Conservation (phyloP, 768 basidiomycete species). For the Amylocystis lapponica region DNA sequence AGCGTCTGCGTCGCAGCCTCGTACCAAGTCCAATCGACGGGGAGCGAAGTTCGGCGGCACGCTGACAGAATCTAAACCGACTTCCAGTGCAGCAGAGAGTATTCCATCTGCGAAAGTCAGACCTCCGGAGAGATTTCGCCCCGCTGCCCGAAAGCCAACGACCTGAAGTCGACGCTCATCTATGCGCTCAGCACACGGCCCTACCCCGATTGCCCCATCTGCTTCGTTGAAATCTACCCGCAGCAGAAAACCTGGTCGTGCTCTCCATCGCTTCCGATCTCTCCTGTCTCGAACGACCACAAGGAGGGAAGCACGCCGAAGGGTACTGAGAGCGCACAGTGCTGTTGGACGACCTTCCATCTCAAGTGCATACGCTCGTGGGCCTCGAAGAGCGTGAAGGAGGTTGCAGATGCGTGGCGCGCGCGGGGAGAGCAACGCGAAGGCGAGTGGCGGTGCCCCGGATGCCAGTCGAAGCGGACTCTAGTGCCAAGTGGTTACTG, state of each 20-base stretch:
- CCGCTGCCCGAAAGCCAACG: constrained; percentile 36
- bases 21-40: neutral
- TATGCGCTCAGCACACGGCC: constrained; percentile 62
- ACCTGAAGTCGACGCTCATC: constrained; percentile 71
- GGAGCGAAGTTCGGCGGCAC: neutral
- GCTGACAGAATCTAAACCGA: constrained; percentile 1
- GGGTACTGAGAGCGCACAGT: constrained; percentile 35
- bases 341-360: constrained; percentile 91
- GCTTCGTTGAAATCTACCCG: constrained; percentile 75
- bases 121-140: constrained; percentile 9
- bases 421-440: constrained; percentile 59
- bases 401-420: constrained; percentile 64
- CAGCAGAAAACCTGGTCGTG: constrained; percentile 87
- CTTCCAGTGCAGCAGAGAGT: too few species aligned
- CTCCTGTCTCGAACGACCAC: constrained; percentile 18
- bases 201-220: constrained; percentile 76
- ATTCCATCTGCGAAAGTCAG: constrained; percentile 1
- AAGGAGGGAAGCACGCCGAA: neutral
- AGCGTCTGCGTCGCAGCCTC: too few species aligned
- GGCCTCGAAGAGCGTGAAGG: constrained; percentile 79
- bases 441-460: constrained; percentile 92
- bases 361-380: constrained; percentile 84
- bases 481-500: constrained; percentile 59
- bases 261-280: constrained; percentile 51
- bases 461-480: constrained; percentile 79